A percentile compares a stretch with the other conserved stretches of the same genome.
These are phyloP conservation scores for Gossypium arboreum DNA, from an alignment of 345 rosid species.

Conservation along the genomic window DNA sequence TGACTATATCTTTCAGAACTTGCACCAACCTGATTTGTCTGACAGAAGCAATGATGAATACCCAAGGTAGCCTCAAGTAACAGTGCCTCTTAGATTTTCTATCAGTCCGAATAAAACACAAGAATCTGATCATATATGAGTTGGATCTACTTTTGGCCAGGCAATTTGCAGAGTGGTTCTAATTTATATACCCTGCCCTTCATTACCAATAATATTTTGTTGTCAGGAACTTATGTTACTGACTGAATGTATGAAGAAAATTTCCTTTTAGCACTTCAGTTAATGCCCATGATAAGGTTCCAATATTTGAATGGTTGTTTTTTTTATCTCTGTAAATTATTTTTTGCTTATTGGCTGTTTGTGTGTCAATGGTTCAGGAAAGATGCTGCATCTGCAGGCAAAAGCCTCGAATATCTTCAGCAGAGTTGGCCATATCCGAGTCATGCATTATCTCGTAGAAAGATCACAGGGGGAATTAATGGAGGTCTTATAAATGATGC, in stretches of 20 bases:
- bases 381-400: conserved; percentile 40
- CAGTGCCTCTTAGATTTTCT: neutral
- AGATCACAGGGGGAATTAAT: conserved; percentile 76
- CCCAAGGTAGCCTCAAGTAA: conserved; percentile 46
- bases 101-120: neutral
- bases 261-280: neutral
- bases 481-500: conserved; percentile 78
- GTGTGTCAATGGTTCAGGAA: conserved; percentile 39
- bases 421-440: conserved; percentile 48
- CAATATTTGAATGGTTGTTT: neutral
- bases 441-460: conserved; percentile 73
- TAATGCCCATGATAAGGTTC: neutral
- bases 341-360: conserved; percentile 17
- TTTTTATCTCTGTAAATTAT: neutral
- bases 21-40: conserved; percentile 39
- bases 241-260: neutral
- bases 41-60: conserved; percentile 42
- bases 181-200: neutral
- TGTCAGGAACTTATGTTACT: neutral
- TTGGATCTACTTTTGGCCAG: neutral
- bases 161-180: neutral
- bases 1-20: conserved; percentile 43
- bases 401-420: conserved; percentile 48
- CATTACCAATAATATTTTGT: neutral
- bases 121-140: neutral